phyloP scores from a whole-genome alignment of 371 early-diverging fungal genomes.

The Apophysomyces sp. region DNA sequence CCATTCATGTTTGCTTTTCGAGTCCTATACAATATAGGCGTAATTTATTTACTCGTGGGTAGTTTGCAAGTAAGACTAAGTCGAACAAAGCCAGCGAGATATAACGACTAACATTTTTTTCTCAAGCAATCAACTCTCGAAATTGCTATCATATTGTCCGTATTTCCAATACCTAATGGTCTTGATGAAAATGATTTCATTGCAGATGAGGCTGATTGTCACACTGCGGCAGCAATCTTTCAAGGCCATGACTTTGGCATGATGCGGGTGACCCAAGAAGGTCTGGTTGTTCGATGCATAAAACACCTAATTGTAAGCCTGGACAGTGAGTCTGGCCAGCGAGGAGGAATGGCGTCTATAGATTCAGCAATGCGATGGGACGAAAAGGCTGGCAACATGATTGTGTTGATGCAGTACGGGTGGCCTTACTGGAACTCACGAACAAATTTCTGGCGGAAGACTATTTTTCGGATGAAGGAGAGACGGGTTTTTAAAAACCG shows the following conservation, averaged over 20 bases:
- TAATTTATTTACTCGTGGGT: slow-evolving; percentile 48
- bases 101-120: too few relatives aligned
- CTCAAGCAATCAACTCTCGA: slow-evolving; percentile 46
- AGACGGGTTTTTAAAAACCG: slow-evolving; percentile 42
- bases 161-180: slow-evolving; percentile 42
- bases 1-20: slow-evolving; percentile 55
- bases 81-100: too few relatives aligned
- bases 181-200: slow-evolving; percentile 40
- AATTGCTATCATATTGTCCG: slow-evolving; percentile 48
- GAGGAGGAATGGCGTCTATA: slow-evolving; percentile 47
- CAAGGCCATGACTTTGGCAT: slow-evolving; percentile 46
- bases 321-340: slow-evolving; percentile 43
- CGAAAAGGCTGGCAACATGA: slow-evolving; percentile 47
- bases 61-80: slow-evolving; percentile 39
- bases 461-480: slow-evolving; percentile 39
- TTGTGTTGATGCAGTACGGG: slow-evolving; percentile 52
- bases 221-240: slow-evolving; percentile 34
- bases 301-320: slow-evolving; percentile 49
- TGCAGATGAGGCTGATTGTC: slow-evolving; percentile 40
- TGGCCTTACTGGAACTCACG: slow-evolving; percentile 52
- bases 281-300: slow-evolving; percentile 45
- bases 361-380: slow-evolving; percentile 52
- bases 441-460: slow-evolving; percentile 43
- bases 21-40: slow-evolving; percentile 46
- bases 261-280: slow-evolving; percentile 50